Base-by-base conservation (phyloP, 2,329 filamentous ascomycete species). In the Alternaria conjuncta region DNA sequence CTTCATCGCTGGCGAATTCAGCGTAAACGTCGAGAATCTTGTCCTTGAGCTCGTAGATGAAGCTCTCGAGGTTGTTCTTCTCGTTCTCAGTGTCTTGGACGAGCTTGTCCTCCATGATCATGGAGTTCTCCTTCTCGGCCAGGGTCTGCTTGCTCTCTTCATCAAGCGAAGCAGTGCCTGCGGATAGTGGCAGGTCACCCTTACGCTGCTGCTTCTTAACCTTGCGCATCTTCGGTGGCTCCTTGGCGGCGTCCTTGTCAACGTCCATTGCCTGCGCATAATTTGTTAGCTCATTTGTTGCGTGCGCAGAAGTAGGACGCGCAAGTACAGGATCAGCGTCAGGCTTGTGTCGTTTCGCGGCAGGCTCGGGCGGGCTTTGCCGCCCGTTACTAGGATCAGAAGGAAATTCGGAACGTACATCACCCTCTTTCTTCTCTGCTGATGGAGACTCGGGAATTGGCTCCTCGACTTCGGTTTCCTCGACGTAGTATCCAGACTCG, bases 181-280 rank as follows among this genome's bases (percentile, higher is more conserved):
- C 87, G 62, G 92, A 89, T 71, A 99, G 91, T 66, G 94, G 93
- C 60, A 99, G 87, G 71, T 98, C 95, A 70, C 96, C 96, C 87
- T 97, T 98, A 82, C 95, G 92, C 70, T 97, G 92, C 85, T 98
- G 95, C 89, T 98, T 99, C 92, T 97, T 98, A 73, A 99, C 93
- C 86, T 97, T 98, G 80, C 95, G 91, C 57, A 89, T 97, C 90
- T 92, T 92, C 70, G 88, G 88, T 77, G 94, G 80, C 63, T 82
- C 77, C 59, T 75, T 75, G 43, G 66, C 61, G 63, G 82, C 75
- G 55, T 79, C 78, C 56, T 76, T 75, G 63, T 80, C 78, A 30
- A 80, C 78, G 56, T 80, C 78, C 78, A 80, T 80, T 46, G 72
- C 76, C 78, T 80, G 78, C 63, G 55, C 56, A 56, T 70, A 23